Base-by-base conservation (phyloP, 495 filamentous ascomycete genomes). In the Penicillium malachiteum region DNA sequence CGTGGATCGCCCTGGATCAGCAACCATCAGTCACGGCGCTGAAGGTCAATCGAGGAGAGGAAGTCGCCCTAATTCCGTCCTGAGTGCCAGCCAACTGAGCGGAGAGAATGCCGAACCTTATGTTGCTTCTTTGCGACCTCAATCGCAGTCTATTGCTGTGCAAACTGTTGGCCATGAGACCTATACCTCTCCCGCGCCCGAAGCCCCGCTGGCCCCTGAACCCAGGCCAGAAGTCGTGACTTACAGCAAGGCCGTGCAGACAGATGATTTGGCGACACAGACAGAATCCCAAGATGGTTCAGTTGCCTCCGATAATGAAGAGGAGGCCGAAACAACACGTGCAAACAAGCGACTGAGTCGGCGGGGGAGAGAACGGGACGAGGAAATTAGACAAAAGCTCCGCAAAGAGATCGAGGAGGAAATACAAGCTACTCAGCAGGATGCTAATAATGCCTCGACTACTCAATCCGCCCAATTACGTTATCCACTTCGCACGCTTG, bases 241-340 rank as follows among this genome's bases (percentile, higher is more conserved):
- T 32, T 97, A 97, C 80, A 97, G 88, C 78, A 99, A 96, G 75
- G 91, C 82, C 12, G 91, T 97, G 26, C 95, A 97, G 67, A 96
- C 94, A 14, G 81, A 79, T 39, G 78, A 78, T 8, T 39, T 70
- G 59, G 58, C 61, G 33, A 61, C 57, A 16, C 55, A 57, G 9
- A 37, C 63, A 13, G 66, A 73, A n/a, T 64, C 68, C 1, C 63
- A 80, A 5, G 83, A 84, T 55, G 80, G 78, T 48, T 84, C 84
- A 72, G 74, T 78, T 13, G 81, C 82, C n/a, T 85, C 85, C 9
- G 89, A 90, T 14, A 75, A 79, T n/a, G 89, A 89, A 26, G 82
- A 83, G 3, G 71, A 79, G 7, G 78, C 82, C 13, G 71, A 66
- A 16, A 64, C 71, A 34, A 71, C 74, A 30, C 77, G 65, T 33